Conservation (phyloP, 768 basidiomycete genomes). For the Mycena filopes region DNA sequence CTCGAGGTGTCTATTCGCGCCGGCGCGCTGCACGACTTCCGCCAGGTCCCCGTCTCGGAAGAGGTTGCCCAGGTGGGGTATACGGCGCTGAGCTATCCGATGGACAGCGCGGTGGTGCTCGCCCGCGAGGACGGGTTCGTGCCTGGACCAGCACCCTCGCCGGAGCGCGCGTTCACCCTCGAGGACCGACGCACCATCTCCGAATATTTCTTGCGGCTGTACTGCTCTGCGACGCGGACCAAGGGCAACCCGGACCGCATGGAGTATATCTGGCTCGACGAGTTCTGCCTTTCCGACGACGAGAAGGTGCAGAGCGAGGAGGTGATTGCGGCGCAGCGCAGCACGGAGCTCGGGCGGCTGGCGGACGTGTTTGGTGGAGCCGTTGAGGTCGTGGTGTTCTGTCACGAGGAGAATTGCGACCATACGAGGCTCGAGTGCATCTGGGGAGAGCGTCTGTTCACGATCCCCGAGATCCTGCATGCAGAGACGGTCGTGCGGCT, state of each 20-base stretch:
- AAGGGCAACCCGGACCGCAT: neutral
- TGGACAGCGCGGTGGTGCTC: conserved; percentile 2
- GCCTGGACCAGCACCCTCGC: neutral
- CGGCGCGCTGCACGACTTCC: neutral
- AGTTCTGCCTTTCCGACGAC: conserved; percentile 20
- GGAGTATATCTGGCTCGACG: conserved; percentile 25
- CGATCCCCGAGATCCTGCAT: conserved; percentile 18
- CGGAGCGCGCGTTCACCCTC: neutral
- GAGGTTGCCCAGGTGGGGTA: neutral
- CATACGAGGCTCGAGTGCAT: conserved; percentile 24
- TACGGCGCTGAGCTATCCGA: conserved; percentile 16
- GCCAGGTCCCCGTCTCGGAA: conserved; percentile 5
- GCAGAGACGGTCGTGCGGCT: conserved; percentile 2
- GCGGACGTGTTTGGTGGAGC: conserved; percentile 32
- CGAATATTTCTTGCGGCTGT: neutral
- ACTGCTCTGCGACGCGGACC: conserved; percentile 5
- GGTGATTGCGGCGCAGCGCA: neutral
- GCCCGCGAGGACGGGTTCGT: neutral
- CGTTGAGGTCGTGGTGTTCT: conserved; percentile 29
- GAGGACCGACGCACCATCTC: neutral
- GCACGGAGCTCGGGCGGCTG: conserved; percentile 23
- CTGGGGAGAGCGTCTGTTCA: conserved; percentile 31
- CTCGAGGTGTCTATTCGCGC: neutral
- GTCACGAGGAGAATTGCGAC: conserved; percentile 26
- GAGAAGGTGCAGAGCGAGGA: neutral